A percentile compares a stretch with the other conserved stretches of the same genome.
These are phyloP conservation scores for Scheffersomyces spartinae DNA, from an alignment of 805 yeast genomes.

Conservation along the genomic window DNA sequence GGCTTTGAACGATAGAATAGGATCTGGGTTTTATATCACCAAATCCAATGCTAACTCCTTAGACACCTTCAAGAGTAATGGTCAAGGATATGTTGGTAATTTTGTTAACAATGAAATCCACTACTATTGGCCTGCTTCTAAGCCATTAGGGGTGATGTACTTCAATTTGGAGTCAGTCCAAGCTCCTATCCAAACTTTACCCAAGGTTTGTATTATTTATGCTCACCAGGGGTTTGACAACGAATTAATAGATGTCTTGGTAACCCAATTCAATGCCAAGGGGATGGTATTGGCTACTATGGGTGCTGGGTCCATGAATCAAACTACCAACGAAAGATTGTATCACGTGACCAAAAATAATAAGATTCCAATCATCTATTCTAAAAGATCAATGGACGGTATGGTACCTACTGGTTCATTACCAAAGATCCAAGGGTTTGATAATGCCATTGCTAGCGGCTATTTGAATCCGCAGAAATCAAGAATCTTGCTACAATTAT, in stretches of 20 bases:
- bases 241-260: constrained; percentile 33
- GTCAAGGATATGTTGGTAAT: constrained; percentile 62
- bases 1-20: constrained; percentile 55
- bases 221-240: constrained; percentile 52
- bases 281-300: constrained; percentile 59
- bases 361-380: constrained; percentile 45
- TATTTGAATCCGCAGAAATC: constrained; percentile 57
- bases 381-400: constrained; percentile 62
- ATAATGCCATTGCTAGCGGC: constrained; percentile 48
- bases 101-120: constrained; percentile 57
- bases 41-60: constrained; percentile 61
- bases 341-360: constrained; percentile 25
- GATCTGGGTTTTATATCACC: constrained; percentile 60
- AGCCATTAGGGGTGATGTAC: constrained; percentile 38
- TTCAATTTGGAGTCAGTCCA: constrained; percentile 23
- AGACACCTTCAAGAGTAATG: constrained; percentile 56
- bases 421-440: constrained; percentile 14
- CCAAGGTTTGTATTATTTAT: constrained; percentile 45
- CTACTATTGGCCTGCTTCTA: constrained; percentile 51
- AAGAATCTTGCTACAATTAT: constrained; percentile 45
- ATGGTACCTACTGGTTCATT: constrained; percentile 47
- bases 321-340: constrained; percentile 33
- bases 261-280: constrained; percentile 30
- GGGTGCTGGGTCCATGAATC: constrained; percentile 61
- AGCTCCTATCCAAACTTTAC: constrained; percentile 7